These are phyloP conservation scores for Medakamo hakoo DNA, from an alignment of 139 green algal species.

Conservation along the genomic window DNA sequence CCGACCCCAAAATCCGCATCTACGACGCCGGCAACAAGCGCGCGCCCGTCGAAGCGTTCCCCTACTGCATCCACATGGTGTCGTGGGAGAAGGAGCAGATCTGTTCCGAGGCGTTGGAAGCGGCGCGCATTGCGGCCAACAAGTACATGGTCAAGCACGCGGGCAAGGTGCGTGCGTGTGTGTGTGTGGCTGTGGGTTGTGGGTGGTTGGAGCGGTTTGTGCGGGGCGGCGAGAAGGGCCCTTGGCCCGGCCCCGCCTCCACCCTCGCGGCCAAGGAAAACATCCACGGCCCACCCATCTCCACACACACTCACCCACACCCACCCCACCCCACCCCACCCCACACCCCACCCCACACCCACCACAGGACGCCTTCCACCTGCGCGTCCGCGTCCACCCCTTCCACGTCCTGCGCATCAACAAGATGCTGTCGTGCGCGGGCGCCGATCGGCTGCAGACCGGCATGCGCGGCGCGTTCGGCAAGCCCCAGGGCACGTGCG, in stretches of 20 bases:
- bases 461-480: conserved; percentile 97
- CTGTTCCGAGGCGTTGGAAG: conserved; percentile 79
- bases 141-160: conserved; percentile 99
- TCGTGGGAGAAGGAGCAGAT: conserved; percentile 93
- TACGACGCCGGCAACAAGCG: conserved; percentile 96
- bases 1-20: conserved; percentile 98
- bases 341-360: no score
- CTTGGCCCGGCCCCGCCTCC: no score
- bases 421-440: conserved; percentile 99
- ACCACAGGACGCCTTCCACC: conserved; percentile 96
- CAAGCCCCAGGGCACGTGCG: conserved; percentile 80
- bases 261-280: no score
- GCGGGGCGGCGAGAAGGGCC: no score
- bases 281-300: no score
- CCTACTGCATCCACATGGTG: conserved; percentile 87
- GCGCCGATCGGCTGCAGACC: conserved; percentile 96
- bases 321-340: no score
- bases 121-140: conserved; percentile 95
- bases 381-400: conserved; percentile 94
- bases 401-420: conserved; percentile 99
- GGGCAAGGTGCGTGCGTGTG: no score
- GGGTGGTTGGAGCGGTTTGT: no score
- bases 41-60: conserved; percentile 82
- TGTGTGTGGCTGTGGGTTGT: no score
- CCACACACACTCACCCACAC: no score